Percentiles rank a stretch among this genome's conserved stretches.
These are phyloP conservation scores for Pseudopithomyces maydicus DNA, from an alignment of 2,329 filamentous ascomycete genomes.

Conservation along the genomic window DNA sequence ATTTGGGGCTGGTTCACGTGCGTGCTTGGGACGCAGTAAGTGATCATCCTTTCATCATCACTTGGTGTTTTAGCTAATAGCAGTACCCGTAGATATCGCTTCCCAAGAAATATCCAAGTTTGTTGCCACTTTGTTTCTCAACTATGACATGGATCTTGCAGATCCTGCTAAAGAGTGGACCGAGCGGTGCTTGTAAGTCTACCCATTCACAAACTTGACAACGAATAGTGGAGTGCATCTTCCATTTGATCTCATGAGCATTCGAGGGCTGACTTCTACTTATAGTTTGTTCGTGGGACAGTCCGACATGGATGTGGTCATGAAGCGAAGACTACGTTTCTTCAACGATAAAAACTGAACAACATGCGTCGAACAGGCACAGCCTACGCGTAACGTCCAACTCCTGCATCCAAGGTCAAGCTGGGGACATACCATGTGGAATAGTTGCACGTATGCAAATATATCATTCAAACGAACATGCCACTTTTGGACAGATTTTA, in stretches of 20 bases:
- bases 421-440: no score
- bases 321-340: background rate
- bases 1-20: background rate
- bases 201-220: no score
- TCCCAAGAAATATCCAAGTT: background rate
- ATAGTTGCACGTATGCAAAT: no score
- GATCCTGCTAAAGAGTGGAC: background rate
- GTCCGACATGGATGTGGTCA: background rate
- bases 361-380: background rate
- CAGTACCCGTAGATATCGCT: background rate
- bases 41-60: background rate
- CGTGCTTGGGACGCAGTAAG: background rate
- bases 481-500: no score
- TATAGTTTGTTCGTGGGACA: background rate
- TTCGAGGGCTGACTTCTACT: background rate
- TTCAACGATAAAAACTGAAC: background rate
- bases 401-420: no score
- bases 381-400: no score
- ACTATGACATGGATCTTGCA: background rate
- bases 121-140: background rate
- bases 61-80: background rate
- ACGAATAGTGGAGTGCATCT: no score
- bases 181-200: background rate
- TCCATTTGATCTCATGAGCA: background rate
- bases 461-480: no score